A percentile compares a stretch with the other conserved stretches of the same genome.
phyloP scores from a whole-genome alignment of 2,329 filamentous ascomycete species.

The Hypoxylon sp. region DNA sequence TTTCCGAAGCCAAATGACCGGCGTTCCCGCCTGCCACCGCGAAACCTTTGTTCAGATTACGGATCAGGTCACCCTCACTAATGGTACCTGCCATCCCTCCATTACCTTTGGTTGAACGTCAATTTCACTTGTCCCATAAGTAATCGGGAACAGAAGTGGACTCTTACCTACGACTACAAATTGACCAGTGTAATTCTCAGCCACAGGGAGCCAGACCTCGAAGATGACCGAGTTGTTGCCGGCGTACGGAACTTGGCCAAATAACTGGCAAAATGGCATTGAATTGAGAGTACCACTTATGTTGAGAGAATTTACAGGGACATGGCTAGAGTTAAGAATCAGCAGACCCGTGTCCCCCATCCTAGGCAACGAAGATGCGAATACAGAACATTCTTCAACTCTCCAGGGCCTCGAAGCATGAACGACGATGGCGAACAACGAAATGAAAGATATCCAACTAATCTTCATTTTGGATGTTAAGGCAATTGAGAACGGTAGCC shows the following conservation, averaged over 20 bases:
- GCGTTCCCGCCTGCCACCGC: conserved; percentile 49
- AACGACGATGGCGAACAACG: conserved; percentile 3
- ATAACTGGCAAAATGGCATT: conserved; percentile 41
- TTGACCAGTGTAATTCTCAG: conserved; percentile 39
- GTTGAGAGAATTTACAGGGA: conserved; percentile 27
- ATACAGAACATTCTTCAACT: conserved; percentile 39
- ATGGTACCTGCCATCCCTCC: conserved; percentile 49
- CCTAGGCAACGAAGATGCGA: conserved; percentile 29
- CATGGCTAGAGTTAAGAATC: conserved; percentile 37
- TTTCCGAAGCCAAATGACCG: conserved; percentile 44
- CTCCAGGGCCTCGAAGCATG: conserved; percentile 26
- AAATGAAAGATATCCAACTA: neutral
- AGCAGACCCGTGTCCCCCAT: conserved; percentile 6
- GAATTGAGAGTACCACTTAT: conserved; percentile 30
- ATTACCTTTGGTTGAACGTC: conserved; percentile 39
- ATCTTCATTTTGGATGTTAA: conserved; percentile 18
- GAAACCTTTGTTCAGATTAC: conserved; percentile 47
- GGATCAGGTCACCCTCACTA: conserved; percentile 38
- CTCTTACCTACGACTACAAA: conserved; percentile 48
- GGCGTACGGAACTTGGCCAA: conserved; percentile 41
- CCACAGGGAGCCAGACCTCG: conserved; percentile 47
- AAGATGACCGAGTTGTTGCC: conserved; percentile 48
- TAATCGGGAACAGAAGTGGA: neutral
- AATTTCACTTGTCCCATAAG: conserved; percentile 2
- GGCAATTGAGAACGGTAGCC: neutral